These are phyloP conservation scores for Xerocomellus chrysenteron DNA, from an alignment of 768 basidiomycete genomes.

Conservation along the genomic window DNA sequence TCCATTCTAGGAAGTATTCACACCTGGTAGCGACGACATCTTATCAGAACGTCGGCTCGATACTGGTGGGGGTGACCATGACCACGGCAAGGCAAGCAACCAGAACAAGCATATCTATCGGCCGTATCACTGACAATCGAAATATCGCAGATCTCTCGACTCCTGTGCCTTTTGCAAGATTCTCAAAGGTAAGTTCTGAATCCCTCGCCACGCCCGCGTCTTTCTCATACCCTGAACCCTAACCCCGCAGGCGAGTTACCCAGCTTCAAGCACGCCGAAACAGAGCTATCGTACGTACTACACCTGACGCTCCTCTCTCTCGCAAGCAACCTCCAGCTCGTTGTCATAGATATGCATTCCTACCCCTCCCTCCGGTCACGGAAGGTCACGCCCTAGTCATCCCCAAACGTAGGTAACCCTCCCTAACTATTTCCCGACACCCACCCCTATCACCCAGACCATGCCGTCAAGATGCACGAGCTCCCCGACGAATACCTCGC, in stretches of 20 bases:
- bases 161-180: conserved; percentile 92
- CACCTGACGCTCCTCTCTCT: background rate
- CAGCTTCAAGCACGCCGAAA: conserved; percentile 78
- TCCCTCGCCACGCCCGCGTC: background rate
- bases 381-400: conserved; percentile 88
- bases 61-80: background rate
- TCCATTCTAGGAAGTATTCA: too few species aligned
- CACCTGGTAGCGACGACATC: too few species aligned
- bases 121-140: background rate
- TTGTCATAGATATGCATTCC: conserved; percentile 67
- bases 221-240: background rate
- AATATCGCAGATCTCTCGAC: conserved; percentile 46
- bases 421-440: background rate
- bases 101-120: background rate
- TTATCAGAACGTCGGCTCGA: too few species aligned
- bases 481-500: conserved; percentile 79
- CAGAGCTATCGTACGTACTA: conserved; percentile 60
- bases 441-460: conserved; percentile 49
- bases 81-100: conserved; percentile 11
- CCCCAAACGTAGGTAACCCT: conserved; percentile 70
- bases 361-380: conserved; percentile 86
- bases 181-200: conserved; percentile 73
- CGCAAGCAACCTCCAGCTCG: background rate
- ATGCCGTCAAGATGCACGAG: conserved; percentile 82
- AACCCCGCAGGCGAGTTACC: conserved; percentile 75